Base-by-base conservation (phyloP, 202 grass and related monocot species). In the Setaria italica region DNA sequence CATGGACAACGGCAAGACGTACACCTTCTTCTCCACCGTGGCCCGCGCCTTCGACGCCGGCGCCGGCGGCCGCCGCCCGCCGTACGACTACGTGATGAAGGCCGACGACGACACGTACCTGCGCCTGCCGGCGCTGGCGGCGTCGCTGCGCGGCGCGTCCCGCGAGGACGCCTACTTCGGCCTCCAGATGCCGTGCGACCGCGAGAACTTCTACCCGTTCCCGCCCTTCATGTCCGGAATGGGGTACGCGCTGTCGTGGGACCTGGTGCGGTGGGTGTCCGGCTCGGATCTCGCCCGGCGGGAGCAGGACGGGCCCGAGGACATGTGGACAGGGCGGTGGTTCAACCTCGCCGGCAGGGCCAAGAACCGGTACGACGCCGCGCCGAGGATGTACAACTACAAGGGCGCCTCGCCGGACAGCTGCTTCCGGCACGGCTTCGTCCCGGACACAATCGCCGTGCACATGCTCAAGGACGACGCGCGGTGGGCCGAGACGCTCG, bases 31-130 rank as follows among this genome's bases (percentile, higher is more conserved):
- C 88, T 90, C 92, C 60, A 53, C 85, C 13, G 68, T 84, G 20
- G 87, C 88, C 0, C 77, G 72, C n/a, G 16, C 39, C 11, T 88
- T 88, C 64, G 15, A 76, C 80, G 5, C 15, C 67, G 3, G 1
- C 56, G 0, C 15, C 21, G 11, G 1, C 20, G 46, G 46, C 35
- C 37, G 7, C 54, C 54, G 15, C 11, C 17, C 1, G 0, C 30
- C 76, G 42, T 95, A 92, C 63, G 90, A 95, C 76, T 95, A 86
- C 74, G 93, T 92, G 57, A 95, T 95, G 90, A 95, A 95, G 86
- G 85, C 85, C 19, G 93, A 92, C 74, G 93, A 92, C 55, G 90
- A 92, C 88, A 88, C 93, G 32, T 95, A 92, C 82, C 57, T 95
- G 12, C 85, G 88, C 3, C 78, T 92, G 5, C 13, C 85, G 48